A percentile compares a stretch with the other conserved stretches of the same genome.
These are phyloP conservation scores for Thalassiosira hispida DNA, from an alignment of 352 stramenopile genomes.

Conservation along the genomic window DNA sequence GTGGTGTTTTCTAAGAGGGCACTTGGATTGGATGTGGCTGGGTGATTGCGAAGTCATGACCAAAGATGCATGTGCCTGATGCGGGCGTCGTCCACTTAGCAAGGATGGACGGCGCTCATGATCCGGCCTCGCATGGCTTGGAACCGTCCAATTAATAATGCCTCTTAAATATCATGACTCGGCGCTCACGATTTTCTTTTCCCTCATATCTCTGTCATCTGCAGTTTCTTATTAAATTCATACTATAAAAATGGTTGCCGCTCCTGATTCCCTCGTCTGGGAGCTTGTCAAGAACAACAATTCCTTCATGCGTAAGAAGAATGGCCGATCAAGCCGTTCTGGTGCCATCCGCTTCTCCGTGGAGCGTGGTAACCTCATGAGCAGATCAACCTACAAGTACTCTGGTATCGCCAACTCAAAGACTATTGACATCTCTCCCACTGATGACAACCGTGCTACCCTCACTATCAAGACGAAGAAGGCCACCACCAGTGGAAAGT, in stretches of 20 bases:
- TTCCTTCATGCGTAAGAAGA: constrained; percentile 94
- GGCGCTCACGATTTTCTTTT: constrained; percentile 1
- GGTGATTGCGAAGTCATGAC: too few relatives aligned
- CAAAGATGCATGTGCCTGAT: too few relatives aligned
- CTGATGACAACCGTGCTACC: constrained; percentile 69
- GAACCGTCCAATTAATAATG: too few relatives aligned
- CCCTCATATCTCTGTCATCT: constrained; percentile 8
- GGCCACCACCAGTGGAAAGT: constrained; percentile 59
- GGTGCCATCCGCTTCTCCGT: constrained; percentile 88
- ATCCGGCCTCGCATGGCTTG: too few relatives aligned
- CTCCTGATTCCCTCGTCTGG: constrained; percentile 94
- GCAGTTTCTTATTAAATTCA: neutral
- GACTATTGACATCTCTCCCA: constrained; percentile 88
- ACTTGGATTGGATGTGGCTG: too few relatives aligned
- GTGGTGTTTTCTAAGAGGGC: too few relatives aligned
- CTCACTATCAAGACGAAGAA: constrained; percentile 83
- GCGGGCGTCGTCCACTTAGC: too few relatives aligned
- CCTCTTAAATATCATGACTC: too few relatives aligned
- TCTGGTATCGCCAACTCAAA: constrained; percentile 93
- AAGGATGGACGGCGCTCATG: neutral
- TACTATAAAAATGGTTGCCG: constrained; percentile 75
- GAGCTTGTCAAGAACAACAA: constrained; percentile 95
- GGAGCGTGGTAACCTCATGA: constrained; percentile 96
- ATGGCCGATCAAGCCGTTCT: constrained; percentile 83
- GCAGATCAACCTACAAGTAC: constrained; percentile 96